These are phyloP conservation scores for Starmerella etchellsii DNA, from an alignment of 805 yeast species.

Conservation along the genomic window DNA sequence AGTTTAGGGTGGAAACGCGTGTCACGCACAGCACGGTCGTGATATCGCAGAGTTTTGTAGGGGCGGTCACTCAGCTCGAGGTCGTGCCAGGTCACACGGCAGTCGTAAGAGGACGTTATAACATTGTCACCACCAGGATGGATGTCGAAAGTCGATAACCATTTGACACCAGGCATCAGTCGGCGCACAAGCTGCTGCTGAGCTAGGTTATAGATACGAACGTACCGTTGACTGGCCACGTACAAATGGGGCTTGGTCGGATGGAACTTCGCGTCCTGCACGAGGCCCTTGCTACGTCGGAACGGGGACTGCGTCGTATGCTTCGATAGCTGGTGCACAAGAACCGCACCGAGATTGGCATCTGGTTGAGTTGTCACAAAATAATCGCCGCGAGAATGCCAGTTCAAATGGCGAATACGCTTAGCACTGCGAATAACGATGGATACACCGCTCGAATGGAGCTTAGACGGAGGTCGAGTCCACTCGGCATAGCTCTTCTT, in stretches of 20 bases:
- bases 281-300: slow-evolving; percentile 80
- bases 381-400: slow-evolving; percentile 98
- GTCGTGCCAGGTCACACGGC: slow-evolving; percentile 95
- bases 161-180: slow-evolving; percentile 87
- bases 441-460: slow-evolving; percentile 51
- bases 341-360: slow-evolving; percentile 72
- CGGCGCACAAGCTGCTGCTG: slow-evolving; percentile 75
- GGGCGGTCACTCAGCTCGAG: slow-evolving; percentile 80
- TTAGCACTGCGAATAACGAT: slow-evolving; percentile 53
- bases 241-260: slow-evolving; percentile 89
- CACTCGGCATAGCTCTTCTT: slow-evolving; percentile 43
- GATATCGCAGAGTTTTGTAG: slow-evolving; percentile 89
- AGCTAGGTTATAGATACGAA: slow-evolving; percentile 80
- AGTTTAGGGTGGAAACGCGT: slow-evolving; percentile 75
- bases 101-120: slow-evolving; percentile 83
- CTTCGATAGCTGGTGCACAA: slow-evolving; percentile 88
- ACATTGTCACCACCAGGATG: slow-evolving; percentile 96
- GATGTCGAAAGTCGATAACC: slow-evolving; percentile 82
- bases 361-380: slow-evolving; percentile 95
- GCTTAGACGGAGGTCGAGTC: slow-evolving; percentile 62
- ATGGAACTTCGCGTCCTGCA: slow-evolving; percentile 93
- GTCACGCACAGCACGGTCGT: slow-evolving; percentile 83
- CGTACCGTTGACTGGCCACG: slow-evolving; percentile 86
- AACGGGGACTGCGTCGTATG: slow-evolving; percentile 94
- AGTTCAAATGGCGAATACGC: slow-evolving; percentile 66